phyloP scores from a whole-genome alignment of 2,329 filamentous ascomycete genomes.

The Proliferodiscus dingleyae region DNA sequence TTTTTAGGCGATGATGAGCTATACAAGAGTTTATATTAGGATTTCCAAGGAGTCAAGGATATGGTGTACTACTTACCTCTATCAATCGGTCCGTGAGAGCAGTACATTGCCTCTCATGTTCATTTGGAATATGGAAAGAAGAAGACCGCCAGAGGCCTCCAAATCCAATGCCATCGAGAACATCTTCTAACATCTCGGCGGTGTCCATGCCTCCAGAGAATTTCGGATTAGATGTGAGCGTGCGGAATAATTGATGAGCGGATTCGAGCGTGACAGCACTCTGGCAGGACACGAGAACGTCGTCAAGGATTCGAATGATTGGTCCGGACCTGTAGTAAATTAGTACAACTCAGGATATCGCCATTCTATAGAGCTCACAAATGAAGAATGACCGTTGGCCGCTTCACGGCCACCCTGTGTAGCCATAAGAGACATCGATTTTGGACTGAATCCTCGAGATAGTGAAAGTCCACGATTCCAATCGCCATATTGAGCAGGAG shows the following conservation, averaged over 20 bases:
- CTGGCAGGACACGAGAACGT: conserved; percentile 56
- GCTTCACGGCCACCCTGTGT: conserved; percentile 47
- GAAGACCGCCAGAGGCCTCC: conserved; percentile 53
- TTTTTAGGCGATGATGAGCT: conserved; percentile 18
- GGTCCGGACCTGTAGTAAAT: conserved; percentile 44
- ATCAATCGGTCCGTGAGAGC: conserved; percentile 28
- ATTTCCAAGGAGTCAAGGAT: neutral
- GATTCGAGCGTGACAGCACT: conserved; percentile 54
- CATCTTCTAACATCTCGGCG: conserved; percentile 44
- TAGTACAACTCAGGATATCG: conserved; percentile 4
- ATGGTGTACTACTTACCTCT: conserved; percentile 22
- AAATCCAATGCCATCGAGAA: conserved; percentile 57
- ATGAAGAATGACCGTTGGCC: conserved; percentile 53
- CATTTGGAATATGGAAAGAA: conserved; percentile 29
- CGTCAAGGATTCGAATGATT: conserved; percentile 54
- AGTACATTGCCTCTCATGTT: conserved; percentile 30
- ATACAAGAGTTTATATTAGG: neutral
- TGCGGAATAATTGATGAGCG: conserved; percentile 55
- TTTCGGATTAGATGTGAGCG: conserved; percentile 49
- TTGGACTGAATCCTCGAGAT: conserved; percentile 58
- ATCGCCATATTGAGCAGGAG: conserved; percentile 59
- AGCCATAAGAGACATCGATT: conserved; percentile 56
- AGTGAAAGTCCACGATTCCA: conserved; percentile 61
- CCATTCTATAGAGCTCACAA: conserved; percentile 43
- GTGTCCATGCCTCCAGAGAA: conserved; percentile 46